Evolutionary conservation across 768 basidiomycete species (phyloP).

Genomic region (Leccinellum luteum): DNA sequence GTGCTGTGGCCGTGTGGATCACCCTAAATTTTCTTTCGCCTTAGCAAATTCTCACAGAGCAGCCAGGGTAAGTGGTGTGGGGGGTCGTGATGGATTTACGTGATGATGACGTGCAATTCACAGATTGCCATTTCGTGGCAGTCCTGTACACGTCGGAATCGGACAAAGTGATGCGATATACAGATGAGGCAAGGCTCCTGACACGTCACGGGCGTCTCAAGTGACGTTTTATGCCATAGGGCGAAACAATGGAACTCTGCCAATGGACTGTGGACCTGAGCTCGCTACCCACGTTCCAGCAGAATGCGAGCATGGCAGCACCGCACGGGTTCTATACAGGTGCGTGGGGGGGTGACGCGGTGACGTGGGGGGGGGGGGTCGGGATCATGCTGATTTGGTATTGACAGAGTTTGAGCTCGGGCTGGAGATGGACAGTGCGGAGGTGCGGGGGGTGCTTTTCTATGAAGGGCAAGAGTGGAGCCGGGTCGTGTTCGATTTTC

Average conservation of each 20-base stretch:
- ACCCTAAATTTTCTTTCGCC: slow-evolving; percentile 12
- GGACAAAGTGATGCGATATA: slow-evolving; percentile 78
- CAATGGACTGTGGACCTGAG: slow-evolving; percentile 87
- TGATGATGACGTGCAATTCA: background rate
- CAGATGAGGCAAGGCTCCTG: slow-evolving; percentile 57
- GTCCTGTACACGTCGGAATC: slow-evolving; percentile 74
- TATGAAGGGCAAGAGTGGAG: slow-evolving; percentile 81
- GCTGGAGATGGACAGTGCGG: slow-evolving; percentile 80
- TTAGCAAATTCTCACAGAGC: slow-evolving; percentile 70
- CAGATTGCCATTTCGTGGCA: slow-evolving; percentile 81
- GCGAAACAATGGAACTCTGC: slow-evolving; percentile 70
- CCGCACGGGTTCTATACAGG: slow-evolving; percentile 77
- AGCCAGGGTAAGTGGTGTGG: slow-evolving; percentile 39
- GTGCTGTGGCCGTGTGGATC: slow-evolving; percentile 2
- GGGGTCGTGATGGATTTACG: background rate
- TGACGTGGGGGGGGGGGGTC: background rate
- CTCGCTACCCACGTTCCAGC: slow-evolving; percentile 73
- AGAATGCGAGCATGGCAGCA: slow-evolving; percentile 57
- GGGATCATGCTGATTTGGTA: background rate
- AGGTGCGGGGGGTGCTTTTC: slow-evolving; percentile 67
- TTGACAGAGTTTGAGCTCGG: slow-evolving; percentile 76
- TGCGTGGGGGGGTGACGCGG: slow-evolving; percentile 30
- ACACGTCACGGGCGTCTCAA: slow-evolving; percentile 10
- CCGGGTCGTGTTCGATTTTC: slow-evolving; percentile 61
- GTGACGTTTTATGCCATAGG: slow-evolving; percentile 38